Percentiles rank a stretch among this genome's conserved stretches.
These are phyloP conservation scores for Tolypocladium pustulatum DNA, from an alignment of 2,329 filamentous ascomycete genomes.

Conservation along the genomic window DNA sequence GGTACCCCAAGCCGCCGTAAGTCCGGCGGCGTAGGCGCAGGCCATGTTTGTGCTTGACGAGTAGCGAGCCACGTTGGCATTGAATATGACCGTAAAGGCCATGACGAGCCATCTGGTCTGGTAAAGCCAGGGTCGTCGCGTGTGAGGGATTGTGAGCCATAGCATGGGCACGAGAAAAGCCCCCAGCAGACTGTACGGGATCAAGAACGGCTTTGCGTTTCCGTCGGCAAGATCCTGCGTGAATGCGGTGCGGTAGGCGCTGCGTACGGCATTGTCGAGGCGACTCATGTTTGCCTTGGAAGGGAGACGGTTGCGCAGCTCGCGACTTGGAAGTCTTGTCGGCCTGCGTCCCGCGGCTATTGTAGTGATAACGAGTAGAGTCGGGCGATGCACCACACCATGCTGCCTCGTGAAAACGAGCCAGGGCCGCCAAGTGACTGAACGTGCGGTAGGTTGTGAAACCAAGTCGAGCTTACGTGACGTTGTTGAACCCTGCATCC, in stretches of 20 bases:
- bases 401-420: not conserved
- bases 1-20: constrained; percentile 39
- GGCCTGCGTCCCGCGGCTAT: not conserved
- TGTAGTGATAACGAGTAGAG: not conserved
- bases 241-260: constrained; percentile 27
- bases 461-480: not conserved
- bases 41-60: constrained; percentile 42
- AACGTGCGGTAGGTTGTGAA: not conserved
- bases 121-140: constrained; percentile 37
- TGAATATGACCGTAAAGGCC: constrained; percentile 29
- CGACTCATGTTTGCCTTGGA: constrained; percentile 1
- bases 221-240: constrained; percentile 24
- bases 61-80: constrained; percentile 28
- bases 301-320: not conserved
- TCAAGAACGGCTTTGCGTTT: constrained; percentile 33
- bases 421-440: not conserved
- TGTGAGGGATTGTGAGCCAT: constrained; percentile 48
- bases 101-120: constrained; percentile 37
- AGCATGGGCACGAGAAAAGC: constrained; percentile 37
- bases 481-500: not conserved
- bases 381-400: not conserved
- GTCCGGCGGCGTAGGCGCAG: constrained; percentile 37
- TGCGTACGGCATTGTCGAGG: constrained; percentile 16
- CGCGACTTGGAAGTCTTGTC: not conserved
- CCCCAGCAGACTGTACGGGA: constrained; percentile 40